Percentiles rank a stretch among this genome's conserved stretches.
phyloP scores from a whole-genome alignment of 2,329 filamentous ascomycete genomes.

The Phialophora tarda region DNA sequence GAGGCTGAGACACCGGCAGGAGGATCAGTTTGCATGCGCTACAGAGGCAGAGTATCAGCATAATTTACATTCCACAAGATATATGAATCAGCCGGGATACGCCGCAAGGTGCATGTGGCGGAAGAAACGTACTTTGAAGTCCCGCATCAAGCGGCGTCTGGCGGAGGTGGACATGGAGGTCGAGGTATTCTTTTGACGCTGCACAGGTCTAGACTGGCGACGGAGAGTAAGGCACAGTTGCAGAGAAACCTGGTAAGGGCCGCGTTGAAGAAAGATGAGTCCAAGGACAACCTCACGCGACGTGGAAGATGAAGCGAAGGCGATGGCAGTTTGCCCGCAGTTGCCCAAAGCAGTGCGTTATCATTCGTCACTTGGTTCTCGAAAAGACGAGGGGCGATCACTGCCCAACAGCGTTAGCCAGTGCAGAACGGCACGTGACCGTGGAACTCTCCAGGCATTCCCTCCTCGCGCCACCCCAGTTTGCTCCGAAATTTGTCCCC shows the following conservation, averaged over 20 bases:
- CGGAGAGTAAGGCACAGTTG: not conserved
- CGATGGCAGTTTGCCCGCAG: constrained; percentile 10
- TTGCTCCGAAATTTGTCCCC: constrained; percentile 12
- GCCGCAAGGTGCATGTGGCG: not conserved
- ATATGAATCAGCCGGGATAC: not conserved
- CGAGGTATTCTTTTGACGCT: not conserved
- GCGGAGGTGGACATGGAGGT: constrained; percentile 85
- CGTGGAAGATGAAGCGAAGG: not conserved
- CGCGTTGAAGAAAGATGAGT: constrained; percentile 1
- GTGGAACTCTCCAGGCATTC: too few species aligned
- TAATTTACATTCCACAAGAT: not conserved
- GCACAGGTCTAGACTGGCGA: not conserved
- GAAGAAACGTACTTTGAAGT: constrained; percentile 81
- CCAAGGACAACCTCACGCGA: constrained; percentile 16
- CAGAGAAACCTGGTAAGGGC: not conserved
- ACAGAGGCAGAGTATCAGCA: constrained; percentile 21
- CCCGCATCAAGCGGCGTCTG: constrained; percentile 94
- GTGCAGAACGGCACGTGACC: not conserved
- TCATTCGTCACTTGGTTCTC: constrained; percentile 4
- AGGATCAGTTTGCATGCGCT: constrained; percentile 99
- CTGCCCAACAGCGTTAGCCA: not conserved
- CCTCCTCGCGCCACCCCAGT: too few species aligned
- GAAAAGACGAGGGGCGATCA: constrained; percentile 2
- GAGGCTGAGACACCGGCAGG: constrained; percentile 96
- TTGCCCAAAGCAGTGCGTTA: constrained; percentile 4